Base-by-base conservation (phyloP, 2,329 filamentous ascomycete species). In the Delphinella strobiligena region DNA sequence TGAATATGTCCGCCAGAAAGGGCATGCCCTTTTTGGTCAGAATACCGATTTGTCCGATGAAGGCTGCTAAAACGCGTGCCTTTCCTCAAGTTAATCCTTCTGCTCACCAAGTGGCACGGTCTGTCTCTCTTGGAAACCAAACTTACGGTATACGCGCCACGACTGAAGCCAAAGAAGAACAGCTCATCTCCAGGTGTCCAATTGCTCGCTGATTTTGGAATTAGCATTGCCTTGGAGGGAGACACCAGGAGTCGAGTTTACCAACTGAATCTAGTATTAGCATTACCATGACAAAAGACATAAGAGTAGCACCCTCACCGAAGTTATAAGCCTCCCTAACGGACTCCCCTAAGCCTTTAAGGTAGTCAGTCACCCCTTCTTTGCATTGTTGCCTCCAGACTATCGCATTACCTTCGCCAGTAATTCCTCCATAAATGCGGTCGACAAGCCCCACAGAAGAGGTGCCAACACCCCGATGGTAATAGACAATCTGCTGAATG, bases 151-250 rank as follows among this genome's bases (percentile, higher is more conserved):
- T 59, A 69, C 2, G 66, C 66, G 5, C 66, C 66, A 10, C 66
- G 56, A 4, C 61, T 65, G 53, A 68, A 69, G 18, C 66, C 66
- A 39, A 68, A 63, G 43, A 68, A 61, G 49, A 65, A 66, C 36
- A 69, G 65, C 46, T 68, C 60, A 38, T 69, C 71, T 40, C 69
- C 69, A 1, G 60, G 60, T n/a, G 61, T 54, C 47, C 67, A 73
- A 51, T 73, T 74, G 40, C 67, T 66, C n/a, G 64, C 61, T 27
- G n/a, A n/a, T n/a, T n/a, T n/a, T n/a, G n/a, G n/a, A n/a, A n/a
- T n/a, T n/a, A n/a, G n/a, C n/a, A n/a, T n/a, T n/a, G n/a, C n/a
- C n/a, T n/a, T n/a, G n/a, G n/a, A n/a, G n/a, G n/a, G n/a, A n/a
- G n/a, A n/a, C n/a, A n/a, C n/a, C n/a, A n/a, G n/a, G n/a, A n/a